phyloP scores from a whole-genome alignment of 2,329 filamentous ascomycete genomes.

The Aspergillus oerlinghausenensis region DNA sequence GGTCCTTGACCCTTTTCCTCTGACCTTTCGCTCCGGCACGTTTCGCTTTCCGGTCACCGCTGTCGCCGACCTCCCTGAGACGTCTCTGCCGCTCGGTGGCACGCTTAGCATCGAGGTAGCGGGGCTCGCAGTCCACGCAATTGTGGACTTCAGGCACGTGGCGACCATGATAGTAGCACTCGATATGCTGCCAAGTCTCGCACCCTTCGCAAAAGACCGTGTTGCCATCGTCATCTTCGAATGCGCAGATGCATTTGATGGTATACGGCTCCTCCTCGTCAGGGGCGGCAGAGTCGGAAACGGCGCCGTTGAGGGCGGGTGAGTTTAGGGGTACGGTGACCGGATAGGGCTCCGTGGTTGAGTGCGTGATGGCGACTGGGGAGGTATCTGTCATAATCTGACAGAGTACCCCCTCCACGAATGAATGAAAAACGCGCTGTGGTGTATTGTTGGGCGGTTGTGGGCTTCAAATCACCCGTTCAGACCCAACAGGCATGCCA shows the following conservation, averaged over 20 bases:
- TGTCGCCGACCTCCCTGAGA: slow-evolving; percentile 55
- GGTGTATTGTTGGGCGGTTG: slow-evolving; percentile 14
- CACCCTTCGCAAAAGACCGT: slow-evolving; percentile 95
- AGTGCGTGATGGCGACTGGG: slow-evolving; percentile 46
- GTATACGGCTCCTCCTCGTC: slow-evolving; percentile 61
- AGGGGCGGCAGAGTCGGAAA: slow-evolving; percentile 37
- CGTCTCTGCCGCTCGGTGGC: slow-evolving; percentile 68
- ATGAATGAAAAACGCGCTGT: slow-evolving; percentile 23
- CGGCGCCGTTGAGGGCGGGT: slow-evolving; percentile 39
- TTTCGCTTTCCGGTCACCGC: slow-evolving; percentile 67
- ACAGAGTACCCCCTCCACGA: slow-evolving; percentile 44
- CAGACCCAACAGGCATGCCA: slow-evolving; percentile 22
- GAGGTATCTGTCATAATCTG: slow-evolving; percentile 53
- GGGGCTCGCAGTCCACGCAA: slow-evolving; percentile 82
- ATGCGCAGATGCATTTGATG: slow-evolving; percentile 97
- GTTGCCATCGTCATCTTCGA: slow-evolving; percentile 90
- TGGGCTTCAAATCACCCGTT: slow-evolving; percentile 13
- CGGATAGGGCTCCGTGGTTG: slow-evolving; percentile 43
- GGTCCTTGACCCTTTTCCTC: slow-evolving; percentile 81
- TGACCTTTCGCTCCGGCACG: slow-evolving; percentile 73
- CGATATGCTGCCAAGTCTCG: slow-evolving; percentile 97
- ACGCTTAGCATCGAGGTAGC: slow-evolving; percentile 65
- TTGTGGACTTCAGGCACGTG: slow-evolving; percentile 74
- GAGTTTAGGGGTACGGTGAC: slow-evolving; percentile 43
- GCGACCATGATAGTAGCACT: slow-evolving; percentile 84